Percentiles rank a stretch among this genome's conserved stretches.
Conservation (phyloP, 2,329 filamentous ascomycete species). For the Alternaria sp. region DNA sequence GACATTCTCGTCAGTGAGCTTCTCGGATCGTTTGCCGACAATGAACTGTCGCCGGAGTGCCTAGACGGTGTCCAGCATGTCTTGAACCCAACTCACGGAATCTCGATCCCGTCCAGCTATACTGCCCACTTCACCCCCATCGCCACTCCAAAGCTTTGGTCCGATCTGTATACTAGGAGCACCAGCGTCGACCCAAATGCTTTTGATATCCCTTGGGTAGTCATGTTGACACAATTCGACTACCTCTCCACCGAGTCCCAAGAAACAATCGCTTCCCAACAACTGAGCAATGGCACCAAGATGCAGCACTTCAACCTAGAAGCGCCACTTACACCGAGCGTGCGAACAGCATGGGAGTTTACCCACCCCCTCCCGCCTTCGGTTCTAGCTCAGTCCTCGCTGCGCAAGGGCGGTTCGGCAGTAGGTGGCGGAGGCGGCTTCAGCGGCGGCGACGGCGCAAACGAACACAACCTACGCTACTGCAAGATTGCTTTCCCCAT, state of each 20-base stretch:
- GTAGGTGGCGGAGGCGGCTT: constrained; percentile 76
- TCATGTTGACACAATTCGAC: constrained; percentile 89
- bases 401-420: constrained; percentile 69
- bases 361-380: constrained; percentile 73
- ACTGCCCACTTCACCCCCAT: constrained; percentile 95
- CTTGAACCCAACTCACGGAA: constrained; percentile 79
- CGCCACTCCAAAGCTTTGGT: constrained; percentile 82
- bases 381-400: constrained; percentile 65
- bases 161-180: constrained; percentile 75
- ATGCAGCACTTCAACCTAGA: constrained; percentile 46
- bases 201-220: constrained; percentile 93
- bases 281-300: constrained; percentile 54
- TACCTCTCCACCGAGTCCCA: constrained; percentile 71
- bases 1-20: constrained; percentile 96
- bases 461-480: constrained; percentile 89
- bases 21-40: constrained; percentile 94
- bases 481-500: constrained; percentile 82
- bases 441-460: constrained; percentile 79
- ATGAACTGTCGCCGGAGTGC: constrained; percentile 96
- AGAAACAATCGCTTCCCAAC: constrained; percentile 57
- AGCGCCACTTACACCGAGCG: constrained; percentile 53
- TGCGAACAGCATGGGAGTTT: constrained; percentile 84
- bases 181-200: constrained; percentile 70
- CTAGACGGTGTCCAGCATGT: constrained; percentile 95
- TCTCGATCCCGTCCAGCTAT: constrained; percentile 93